Conservation (phyloP, 2,329 filamentous ascomycete genomes). For the Neonectria sp. region DNA sequence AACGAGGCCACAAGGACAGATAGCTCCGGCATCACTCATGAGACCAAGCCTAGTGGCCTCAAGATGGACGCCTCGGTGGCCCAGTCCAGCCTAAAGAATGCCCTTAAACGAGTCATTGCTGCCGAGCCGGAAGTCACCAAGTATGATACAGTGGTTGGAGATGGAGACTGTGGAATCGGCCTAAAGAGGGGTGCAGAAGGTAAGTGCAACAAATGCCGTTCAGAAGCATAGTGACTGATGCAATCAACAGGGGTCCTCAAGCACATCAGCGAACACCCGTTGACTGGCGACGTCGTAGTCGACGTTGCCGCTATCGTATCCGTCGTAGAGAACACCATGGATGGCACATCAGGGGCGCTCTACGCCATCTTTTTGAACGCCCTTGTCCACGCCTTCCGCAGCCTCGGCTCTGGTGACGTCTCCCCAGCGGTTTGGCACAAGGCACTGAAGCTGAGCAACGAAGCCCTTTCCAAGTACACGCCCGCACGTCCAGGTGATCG, state of each 20-base stretch:
- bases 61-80: slow-evolving; percentile 67
- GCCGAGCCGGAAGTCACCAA: slow-evolving; percentile 80
- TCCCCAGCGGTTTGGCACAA: slow-evolving; percentile 66
- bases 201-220: slow-evolving; percentile 49
- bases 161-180: slow-evolving; percentile 91
- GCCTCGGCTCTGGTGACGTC: slow-evolving; percentile 57
- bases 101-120: slow-evolving; percentile 73
- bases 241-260: slow-evolving; percentile 63
- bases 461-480: slow-evolving; percentile 85
- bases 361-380: slow-evolving; percentile 92
- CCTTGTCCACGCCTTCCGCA: slow-evolving; percentile 75
- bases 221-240: slow-evolving; percentile 36
- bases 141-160: slow-evolving; percentile 87
- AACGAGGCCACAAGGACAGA: slow-evolving; percentile 64
- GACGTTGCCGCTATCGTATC: slow-evolving; percentile 68
- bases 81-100: slow-evolving; percentile 68
- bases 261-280: slow-evolving; percentile 60
- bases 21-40: slow-evolving; percentile 49
- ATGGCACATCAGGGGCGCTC: slow-evolving; percentile 73
- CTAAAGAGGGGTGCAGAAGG: slow-evolving; percentile 89
- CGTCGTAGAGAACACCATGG: slow-evolving; percentile 71
- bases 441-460: slow-evolving; percentile 80
- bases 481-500: slow-evolving; percentile 91
- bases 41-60: slow-evolving; percentile 63
- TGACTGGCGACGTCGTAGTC: slow-evolving; percentile 67